These are phyloP conservation scores for Microdochium bolleyi DNA, from an alignment of 2,329 filamentous ascomycete species.

Conservation along the genomic window DNA sequence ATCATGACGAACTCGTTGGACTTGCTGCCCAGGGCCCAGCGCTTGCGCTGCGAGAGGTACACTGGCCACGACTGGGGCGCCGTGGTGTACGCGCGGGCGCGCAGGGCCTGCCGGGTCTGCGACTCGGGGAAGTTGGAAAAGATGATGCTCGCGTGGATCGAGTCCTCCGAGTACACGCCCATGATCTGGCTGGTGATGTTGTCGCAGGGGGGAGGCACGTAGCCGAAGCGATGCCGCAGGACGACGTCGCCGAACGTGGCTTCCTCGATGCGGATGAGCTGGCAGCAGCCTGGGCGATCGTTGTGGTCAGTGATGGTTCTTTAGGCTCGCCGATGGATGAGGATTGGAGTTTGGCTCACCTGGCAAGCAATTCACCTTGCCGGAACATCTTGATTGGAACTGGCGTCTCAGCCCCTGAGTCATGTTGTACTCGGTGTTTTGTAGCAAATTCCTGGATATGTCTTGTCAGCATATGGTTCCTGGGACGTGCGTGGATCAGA, in stretches of 20 bases:
- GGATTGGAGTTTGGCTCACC: too few species aligned
- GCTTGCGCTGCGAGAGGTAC: slow-evolving; percentile 38
- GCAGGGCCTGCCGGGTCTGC: slow-evolving; percentile 36
- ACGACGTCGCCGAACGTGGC: slow-evolving; percentile 38
- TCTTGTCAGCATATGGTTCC: too few species aligned
- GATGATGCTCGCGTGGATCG: slow-evolving; percentile 40
- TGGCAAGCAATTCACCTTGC: slow-evolving; percentile 39
- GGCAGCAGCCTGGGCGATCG: slow-evolving; percentile 38
- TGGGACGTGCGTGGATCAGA: too few species aligned
- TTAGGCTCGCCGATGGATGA: too few species aligned
- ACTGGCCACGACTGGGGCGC: slow-evolving; percentile 36
- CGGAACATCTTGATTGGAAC: slow-evolving; percentile 39
- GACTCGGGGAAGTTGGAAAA: slow-evolving; percentile 34
- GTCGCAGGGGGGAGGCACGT: slow-evolving; percentile 38
- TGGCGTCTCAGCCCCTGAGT: slow-evolving; percentile 37
- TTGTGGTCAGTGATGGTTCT: too few species aligned
- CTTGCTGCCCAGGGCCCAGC: slow-evolving; percentile 39
- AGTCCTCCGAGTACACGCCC: slow-evolving; percentile 40
- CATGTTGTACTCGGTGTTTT: slow-evolving; percentile 33
- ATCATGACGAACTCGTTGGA: slow-evolving; percentile 41
- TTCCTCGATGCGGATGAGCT: slow-evolving; percentile 39
- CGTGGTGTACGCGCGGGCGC: slow-evolving; percentile 36
- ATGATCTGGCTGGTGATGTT: slow-evolving; percentile 39
- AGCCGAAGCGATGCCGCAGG: slow-evolving; percentile 36
- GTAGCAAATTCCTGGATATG: neutral